These are phyloP conservation scores for Cryptococcus maquisensis DNA, from an alignment of 1,284 basidiomycete species.

Conservation along the genomic window DNA sequence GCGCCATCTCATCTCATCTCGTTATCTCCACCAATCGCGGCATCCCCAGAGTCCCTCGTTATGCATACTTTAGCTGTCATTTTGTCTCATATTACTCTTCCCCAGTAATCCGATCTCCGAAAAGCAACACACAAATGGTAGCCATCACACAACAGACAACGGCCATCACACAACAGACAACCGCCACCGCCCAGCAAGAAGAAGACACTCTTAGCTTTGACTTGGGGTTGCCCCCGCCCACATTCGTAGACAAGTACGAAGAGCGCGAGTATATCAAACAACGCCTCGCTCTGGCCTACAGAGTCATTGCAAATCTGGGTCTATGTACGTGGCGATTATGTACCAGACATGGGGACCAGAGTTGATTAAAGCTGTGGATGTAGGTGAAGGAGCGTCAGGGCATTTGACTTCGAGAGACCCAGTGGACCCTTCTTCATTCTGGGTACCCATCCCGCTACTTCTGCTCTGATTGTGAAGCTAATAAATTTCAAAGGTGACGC, in stretches of 20 bases:
- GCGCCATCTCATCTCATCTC: neutral
- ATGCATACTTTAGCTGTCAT: too few relatives aligned
- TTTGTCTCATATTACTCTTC: too few relatives aligned
- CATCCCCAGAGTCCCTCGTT: too few relatives aligned
- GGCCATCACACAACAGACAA: too few relatives aligned
- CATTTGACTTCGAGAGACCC: conserved; percentile 62
- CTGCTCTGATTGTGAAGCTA: neutral
- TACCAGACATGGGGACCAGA: neutral
- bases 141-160: too few relatives aligned
- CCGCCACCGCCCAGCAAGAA: too few relatives aligned
- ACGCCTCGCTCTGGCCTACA: conserved; percentile 20
- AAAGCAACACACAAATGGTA: too few relatives aligned
- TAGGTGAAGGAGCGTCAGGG: conserved; percentile 56
- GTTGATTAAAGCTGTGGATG: neutral
- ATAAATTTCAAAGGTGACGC: conserved; percentile 14
- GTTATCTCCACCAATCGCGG: neutral
- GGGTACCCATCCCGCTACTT: conserved; percentile 50
- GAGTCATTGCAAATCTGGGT: conserved; percentile 15
- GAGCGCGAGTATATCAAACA: conserved; percentile 22
- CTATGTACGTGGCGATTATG: conserved; percentile 12
- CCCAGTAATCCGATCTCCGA: too few relatives aligned
- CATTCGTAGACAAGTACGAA: conserved; percentile 17
- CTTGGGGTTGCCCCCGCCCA: conserved; percentile 19
- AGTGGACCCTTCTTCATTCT: conserved; percentile 55
- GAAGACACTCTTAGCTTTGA: conserved; percentile 14